Evolutionary conservation across 352 stramenopile species (phyloP).

Genomic region (Phytophthora europaea): DNA sequence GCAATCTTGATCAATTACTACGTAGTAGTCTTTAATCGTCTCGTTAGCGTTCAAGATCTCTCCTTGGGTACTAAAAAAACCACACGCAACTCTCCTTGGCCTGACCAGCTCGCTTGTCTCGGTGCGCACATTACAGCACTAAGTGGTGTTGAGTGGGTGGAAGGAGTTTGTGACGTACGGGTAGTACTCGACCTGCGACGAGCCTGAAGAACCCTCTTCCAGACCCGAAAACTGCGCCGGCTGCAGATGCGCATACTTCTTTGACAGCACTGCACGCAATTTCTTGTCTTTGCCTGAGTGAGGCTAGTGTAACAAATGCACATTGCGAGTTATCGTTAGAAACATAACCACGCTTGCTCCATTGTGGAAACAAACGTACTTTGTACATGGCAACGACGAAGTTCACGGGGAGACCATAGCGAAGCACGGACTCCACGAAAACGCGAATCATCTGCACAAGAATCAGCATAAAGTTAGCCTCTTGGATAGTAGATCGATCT

Average conservation of each 20-base stretch:
- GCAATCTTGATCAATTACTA: conserved; percentile 28
- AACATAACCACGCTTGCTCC: not conserved
- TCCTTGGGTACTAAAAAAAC: conserved; percentile 15
- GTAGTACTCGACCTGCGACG: conserved; percentile 80
- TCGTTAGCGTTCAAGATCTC: conserved; percentile 18
- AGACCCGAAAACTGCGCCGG: conserved; percentile 84
- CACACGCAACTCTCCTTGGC: conserved; percentile 15
- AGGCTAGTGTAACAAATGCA: conserved; percentile 41
- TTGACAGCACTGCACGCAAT: conserved; percentile 74
- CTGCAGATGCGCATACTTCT: conserved; percentile 90
- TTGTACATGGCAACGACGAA: conserved; percentile 92
- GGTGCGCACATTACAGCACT: conserved; percentile 5
- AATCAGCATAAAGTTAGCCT: conserved; percentile 8
- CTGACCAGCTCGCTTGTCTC: conserved; percentile 14
- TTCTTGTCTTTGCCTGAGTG: conserved; percentile 89
- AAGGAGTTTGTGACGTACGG: conserved; percentile 89
- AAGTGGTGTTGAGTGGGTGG: conserved; percentile 60
- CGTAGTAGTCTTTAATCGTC: conserved; percentile 16
- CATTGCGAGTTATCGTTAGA: not conserved
- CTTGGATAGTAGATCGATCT: not conserved
- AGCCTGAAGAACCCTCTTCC: conserved; percentile 71
- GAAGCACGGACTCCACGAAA: conserved; percentile 98
- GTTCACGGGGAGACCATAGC: conserved; percentile 98
- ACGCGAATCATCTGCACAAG: conserved; percentile 89
- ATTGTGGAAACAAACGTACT: conserved; percentile 45